Evolutionary conservation across 768 basidiomycete species (phyloP), one percentile per base, ranked within the genome.

Genomic region (Mycena sanguinolenta): DNA sequence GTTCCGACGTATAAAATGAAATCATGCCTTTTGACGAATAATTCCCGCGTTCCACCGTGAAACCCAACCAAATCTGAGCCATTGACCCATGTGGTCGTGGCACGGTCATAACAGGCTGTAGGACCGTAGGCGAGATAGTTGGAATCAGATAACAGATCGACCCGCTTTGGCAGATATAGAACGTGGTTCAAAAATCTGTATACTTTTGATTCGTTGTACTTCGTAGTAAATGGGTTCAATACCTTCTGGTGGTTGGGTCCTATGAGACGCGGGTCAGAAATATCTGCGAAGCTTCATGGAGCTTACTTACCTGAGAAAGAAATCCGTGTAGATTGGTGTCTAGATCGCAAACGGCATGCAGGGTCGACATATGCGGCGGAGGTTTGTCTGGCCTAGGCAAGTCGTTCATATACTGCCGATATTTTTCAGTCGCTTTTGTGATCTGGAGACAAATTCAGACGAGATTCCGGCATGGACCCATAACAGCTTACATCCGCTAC

Each of bases 141-240:
- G 32, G 23, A 46, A 21, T 42, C 39, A 21, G 3, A 3, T 6
- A 49, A 2, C 3, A 3, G 5, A 2, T 4, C 9, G 14, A 53
- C n/a, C 2, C 69, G 69, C 4, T 46, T 36, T 4, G 69, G 69
- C 23, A 65, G 69, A 25, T 70, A 65, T 2, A 70, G 34, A 17
- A 60, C 23, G 9, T 70, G 63, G 8, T 65, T 60, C 12, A 70
- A 16, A 14, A 70, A 60, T 2, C 69, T 70, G 9, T 6, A 23
- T n/a, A 25, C 19, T n/a, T n/a, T n/a, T n/a, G n/a, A n/a, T n/a
- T n/a, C n/a, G n/a, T n/a, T n/a, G n/a, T n/a, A n/a, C n/a, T n/a
- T n/a, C n/a, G n/a, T n/a, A n/a, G n/a, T n/a, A n/a, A n/a, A n/a
- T n/a, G n/a, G n/a, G n/a, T n/a, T n/a, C n/a, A n/a, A n/a, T 34